Base-by-base conservation (phyloP, 352 stramenopile species). In the Plasmopara viticola region DNA sequence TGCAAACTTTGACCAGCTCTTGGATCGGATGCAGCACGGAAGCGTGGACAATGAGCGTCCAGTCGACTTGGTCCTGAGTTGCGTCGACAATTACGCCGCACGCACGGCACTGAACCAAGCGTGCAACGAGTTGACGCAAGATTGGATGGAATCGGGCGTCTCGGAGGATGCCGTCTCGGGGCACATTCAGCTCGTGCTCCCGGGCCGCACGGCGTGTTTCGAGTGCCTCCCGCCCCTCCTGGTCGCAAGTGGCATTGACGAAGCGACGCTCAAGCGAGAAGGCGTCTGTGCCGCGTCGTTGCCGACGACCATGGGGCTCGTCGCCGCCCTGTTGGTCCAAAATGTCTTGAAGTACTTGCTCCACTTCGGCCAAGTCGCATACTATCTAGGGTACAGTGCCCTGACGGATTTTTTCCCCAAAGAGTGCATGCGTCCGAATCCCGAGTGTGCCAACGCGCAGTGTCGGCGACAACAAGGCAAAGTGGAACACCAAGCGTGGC, bases 71-170 rank as follows among this genome's bases (percentile, higher is more conserved):
- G 84, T 96, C 38, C 71, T 96, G 17, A 90, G 77, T 53, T 96
- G 86, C 53, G 86, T 96, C 34, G 86, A 96, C 74, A 96, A 96
- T 60, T 96, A 94, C 55, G 82, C 81, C 9, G 86, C 86, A 0
- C 78, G 86, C 9, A 93, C 85, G 51, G 72, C 85, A 12, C 72
- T 96, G 43, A 96, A 96, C 56, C 76, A 92, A 55, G 85, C 84
- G 40, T 95, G 86, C 56, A 94, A 89, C 44, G 83, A 94, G 60
- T 67, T 90, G 15, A 84, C 90, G 51, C 78, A 90, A 53, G 65
- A 68, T 20, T 96, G 86, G 86, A 94, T 96, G 84, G 86, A 96
- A 66, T 93, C 79, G 46, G 86, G 86, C 5, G 86, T 96, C 46
- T 92, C 80, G n/a, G 86, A 96, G 50, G 84, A 95, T 53, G 86